These are phyloP conservation scores for Sarocladium strictum DNA, from an alignment of 2,329 filamentous ascomycete genomes.

Conservation along the genomic window DNA sequence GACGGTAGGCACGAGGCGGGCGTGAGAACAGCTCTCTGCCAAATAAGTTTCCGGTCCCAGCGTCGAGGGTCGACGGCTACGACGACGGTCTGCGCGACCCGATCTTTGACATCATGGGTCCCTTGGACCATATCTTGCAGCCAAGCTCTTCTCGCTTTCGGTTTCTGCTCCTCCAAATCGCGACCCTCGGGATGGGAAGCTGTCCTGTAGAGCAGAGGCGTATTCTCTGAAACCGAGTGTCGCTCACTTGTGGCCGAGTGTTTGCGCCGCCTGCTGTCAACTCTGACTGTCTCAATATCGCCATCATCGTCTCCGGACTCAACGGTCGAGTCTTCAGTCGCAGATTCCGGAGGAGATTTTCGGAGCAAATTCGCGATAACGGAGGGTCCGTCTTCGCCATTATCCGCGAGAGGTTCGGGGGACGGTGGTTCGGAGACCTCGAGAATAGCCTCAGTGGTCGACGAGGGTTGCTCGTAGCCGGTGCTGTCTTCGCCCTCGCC, in stretches of 20 bases:
- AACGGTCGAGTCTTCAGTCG: neutral
- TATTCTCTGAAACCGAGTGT: conserved; percentile 32
- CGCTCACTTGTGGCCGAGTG: neutral
- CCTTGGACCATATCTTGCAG: conserved; percentile 24
- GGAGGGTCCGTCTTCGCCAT: conserved; percentile 28
- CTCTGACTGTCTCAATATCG: conserved; percentile 11
- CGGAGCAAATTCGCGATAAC: conserved; percentile 38
- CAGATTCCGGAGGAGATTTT: conserved; percentile 33
- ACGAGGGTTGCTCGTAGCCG: neutral
- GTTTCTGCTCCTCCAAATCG: conserved; percentile 49
- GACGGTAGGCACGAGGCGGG: conserved; percentile 73
- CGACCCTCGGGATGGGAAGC: conserved; percentile 24
- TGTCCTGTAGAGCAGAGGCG: conserved; percentile 38
- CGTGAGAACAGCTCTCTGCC: conserved; percentile 56
- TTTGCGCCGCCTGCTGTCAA: neutral
- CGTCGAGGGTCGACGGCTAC: conserved; percentile 54
- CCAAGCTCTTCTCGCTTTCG: conserved; percentile 25
- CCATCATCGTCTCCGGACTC: conserved; percentile 5
- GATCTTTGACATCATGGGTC: conserved; percentile 25
- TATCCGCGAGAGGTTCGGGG: conserved; percentile 25
- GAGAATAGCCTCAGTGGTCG: conserved; percentile 43
- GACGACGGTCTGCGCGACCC: conserved; percentile 23
- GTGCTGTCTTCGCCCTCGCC: conserved; percentile 14
- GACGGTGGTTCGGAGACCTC: conserved; percentile 56
- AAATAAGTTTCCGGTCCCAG: conserved; percentile 65